Conservation (phyloP, 75 land plant genomes). For the Isoetes taiwanensis region DNA sequence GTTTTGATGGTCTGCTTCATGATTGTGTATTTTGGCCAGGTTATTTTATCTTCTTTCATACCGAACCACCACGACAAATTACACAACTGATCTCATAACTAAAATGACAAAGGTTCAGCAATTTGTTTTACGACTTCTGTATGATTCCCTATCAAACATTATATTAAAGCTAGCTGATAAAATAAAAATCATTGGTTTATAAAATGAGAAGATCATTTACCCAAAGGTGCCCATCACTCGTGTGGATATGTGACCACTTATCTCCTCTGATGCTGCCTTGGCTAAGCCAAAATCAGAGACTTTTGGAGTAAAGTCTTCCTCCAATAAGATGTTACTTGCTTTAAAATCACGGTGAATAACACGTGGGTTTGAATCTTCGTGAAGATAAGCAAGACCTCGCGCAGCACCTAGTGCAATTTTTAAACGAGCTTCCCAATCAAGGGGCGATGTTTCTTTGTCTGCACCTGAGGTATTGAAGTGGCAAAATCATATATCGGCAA, state of each 20-base stretch:
- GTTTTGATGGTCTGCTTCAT: too few relatives aligned
- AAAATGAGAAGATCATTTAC: slow-evolving; percentile 25
- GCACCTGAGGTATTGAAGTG: slow-evolving; percentile 4
- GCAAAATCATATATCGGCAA: too few relatives aligned
- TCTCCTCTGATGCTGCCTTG: slow-evolving; percentile 81
- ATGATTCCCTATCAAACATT: too few relatives aligned
- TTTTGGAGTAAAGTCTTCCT: slow-evolving; percentile 85
- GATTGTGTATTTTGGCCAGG: too few relatives aligned
- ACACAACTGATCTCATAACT: not conserved
- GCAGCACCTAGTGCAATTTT: slow-evolving; percentile 96
- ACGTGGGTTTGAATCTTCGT: slow-evolving; percentile 92
- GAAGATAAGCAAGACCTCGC: slow-evolving; percentile 83
- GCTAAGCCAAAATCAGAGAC: slow-evolving; percentile 95
- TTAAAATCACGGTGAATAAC: slow-evolving; percentile 93
- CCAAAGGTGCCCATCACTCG: slow-evolving; percentile 98
- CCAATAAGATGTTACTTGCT: slow-evolving; percentile 71
- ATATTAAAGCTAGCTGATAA: not conserved
- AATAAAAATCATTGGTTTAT: too few relatives aligned
- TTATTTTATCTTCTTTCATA: not conserved
- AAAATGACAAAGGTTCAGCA: not conserved
- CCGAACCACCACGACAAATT: not conserved
- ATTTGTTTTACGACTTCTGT: not conserved
- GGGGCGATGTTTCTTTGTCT: slow-evolving; percentile 17
- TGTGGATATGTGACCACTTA: slow-evolving; percentile 71
- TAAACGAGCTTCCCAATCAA: slow-evolving; percentile 81